Percentiles rank a stretch among this genome's conserved stretches.
These are phyloP conservation scores for Coemansia sp. DNA, from an alignment of 192 early-diverging fungal species.

Conservation along the genomic window DNA sequence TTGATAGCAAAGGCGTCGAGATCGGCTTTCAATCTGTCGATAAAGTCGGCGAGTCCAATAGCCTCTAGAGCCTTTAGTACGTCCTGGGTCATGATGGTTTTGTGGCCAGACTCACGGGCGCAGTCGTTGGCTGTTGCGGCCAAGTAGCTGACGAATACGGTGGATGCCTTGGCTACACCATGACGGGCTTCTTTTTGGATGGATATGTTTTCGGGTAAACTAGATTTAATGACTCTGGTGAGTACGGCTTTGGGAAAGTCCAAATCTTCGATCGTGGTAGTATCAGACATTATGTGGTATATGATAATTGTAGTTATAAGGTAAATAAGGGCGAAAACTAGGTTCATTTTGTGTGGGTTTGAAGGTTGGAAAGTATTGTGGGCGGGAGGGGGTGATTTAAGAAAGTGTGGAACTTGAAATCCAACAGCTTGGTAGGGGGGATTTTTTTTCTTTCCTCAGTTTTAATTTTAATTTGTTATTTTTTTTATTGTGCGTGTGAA, in stretches of 20 bases:
- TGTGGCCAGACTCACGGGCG: conserved; percentile 44
- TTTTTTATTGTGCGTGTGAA: not conserved
- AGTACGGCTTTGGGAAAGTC: conserved; percentile 54
- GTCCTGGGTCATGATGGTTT: conserved; percentile 47
- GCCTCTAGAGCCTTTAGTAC: conserved; percentile 49
- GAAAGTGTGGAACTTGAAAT: not conserved
- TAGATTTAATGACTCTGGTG: conserved; percentile 40
- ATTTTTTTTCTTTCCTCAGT: not conserved
- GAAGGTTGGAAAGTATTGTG: not conserved
- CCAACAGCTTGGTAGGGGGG: too few relatives aligned
- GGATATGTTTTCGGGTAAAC: conserved; percentile 47
- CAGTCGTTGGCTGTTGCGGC: conserved; percentile 55
- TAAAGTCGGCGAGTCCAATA: conserved; percentile 43
- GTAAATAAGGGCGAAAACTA: not conserved
- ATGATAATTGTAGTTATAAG: not conserved
- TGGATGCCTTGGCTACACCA: conserved; percentile 33
- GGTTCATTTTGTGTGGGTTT: not conserved
- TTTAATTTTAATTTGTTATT: not conserved
- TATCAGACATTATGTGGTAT: not conserved
- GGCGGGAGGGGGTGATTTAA: not conserved
- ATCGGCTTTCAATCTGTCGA: conserved; percentile 34
- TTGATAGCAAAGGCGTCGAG: conserved; percentile 24
- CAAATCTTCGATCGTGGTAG: conserved; percentile 38
- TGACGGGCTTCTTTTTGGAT: conserved; percentile 51
- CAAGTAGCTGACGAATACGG: conserved; percentile 53